Base-by-base conservation (phyloP, 192 early-diverging fungal species). In the Chytriomyces sp. region DNA sequence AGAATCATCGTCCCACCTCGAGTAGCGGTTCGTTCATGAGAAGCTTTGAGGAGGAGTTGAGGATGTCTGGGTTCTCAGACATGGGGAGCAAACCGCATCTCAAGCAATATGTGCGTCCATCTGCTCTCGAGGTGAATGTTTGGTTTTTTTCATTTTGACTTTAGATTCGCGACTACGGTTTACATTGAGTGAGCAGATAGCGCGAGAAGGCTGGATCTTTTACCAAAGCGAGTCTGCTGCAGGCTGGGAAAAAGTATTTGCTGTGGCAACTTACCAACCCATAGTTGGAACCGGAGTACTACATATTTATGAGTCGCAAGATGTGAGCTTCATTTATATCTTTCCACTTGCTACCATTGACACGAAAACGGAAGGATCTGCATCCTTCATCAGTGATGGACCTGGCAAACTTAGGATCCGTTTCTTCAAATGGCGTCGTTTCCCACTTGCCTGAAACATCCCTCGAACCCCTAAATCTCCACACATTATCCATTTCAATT, bases 121-220 rank as follows among this genome's bases (percentile, higher is more conserved):
- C 74, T 12, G 74, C 74, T 28, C 52, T 67, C 17, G 74, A 75
- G 65, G 74, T 75, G 38, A 5, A 14, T 31, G 7, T 63, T 63
- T n/a, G 8, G 10, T 58, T 58, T 8, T 58, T 19, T 17, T 58
- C 10, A 25, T 8, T 58, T 58, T 26, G 7, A 8, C 56, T 25
- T 58, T 14, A 25, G 8, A 7, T 25, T 58, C n/a, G 31, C 56
- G n/a, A 30, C 39, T 10, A 14, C 36, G 30, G n/a, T n/a, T n/a
- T n/a, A n/a, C n/a, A n/a, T n/a, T n/a, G n/a, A n/a, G n/a, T n/a
- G n/a, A n/a, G 12, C 6, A 75, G 74, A 61, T 75, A 37, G 74
- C 74, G 7, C 53, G 74, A 34, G 57, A 59, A 28, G 74, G 74
- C 30, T 75, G 74, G 74, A 37, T 75, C 5, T 75, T 66, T 38